Base-by-base conservation (phyloP, 208 protist genomes). In the Trypanosoma mega region DNA sequence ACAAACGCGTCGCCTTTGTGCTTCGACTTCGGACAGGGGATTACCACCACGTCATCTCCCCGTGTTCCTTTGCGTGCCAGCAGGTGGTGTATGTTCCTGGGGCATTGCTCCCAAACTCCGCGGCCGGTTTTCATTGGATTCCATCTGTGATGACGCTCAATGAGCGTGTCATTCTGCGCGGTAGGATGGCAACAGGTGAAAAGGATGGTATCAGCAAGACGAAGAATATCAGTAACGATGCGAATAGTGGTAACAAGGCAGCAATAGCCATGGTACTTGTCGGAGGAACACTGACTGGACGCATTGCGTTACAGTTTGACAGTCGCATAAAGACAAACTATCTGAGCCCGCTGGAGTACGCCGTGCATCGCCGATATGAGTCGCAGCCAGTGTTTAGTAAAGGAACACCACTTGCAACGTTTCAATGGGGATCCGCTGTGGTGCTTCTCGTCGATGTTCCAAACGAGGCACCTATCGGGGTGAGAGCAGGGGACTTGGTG, bases 351-450 rank as follows among this genome's bases (percentile, higher is more conserved):
- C 89, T 85, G 5, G 76, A 85, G 46, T 95, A 92, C 74, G 77
- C 85, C 33, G 66, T 95, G 51, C 72, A 82, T 52, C 56, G 56
- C 30, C 43, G 43, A 20, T 92, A 92, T 61, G 27, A 5, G 11
- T 76, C 70, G 33, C 33, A 34, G 26, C 77, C 78, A 30, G 18
- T 74, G 16, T 12, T 84, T n/a, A 45, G 41, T 16, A 74, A 62
- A 36, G 89, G 85, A 1, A 31, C 55, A 23, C 48, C 41, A 3
- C 65, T 95, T 1, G 82, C 79, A 8, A 79, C 72, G 23, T 95
- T 95, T 65, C 69, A 82, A 44, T 95, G 89, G 85, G 89, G 89
- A 24, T 95, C 89, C 29, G 74, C 89, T n/a, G 83, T 95, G 6
- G 84, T 85, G 6, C 41, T 95, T 21, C 45, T 95, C 21, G 53